A percentile compares a stretch with the other conserved stretches of the same genome.
These are phyloP conservation scores for Trichoderma reesei DNA, from an alignment of 495 filamentous ascomycete species.

Conservation along the genomic window DNA sequence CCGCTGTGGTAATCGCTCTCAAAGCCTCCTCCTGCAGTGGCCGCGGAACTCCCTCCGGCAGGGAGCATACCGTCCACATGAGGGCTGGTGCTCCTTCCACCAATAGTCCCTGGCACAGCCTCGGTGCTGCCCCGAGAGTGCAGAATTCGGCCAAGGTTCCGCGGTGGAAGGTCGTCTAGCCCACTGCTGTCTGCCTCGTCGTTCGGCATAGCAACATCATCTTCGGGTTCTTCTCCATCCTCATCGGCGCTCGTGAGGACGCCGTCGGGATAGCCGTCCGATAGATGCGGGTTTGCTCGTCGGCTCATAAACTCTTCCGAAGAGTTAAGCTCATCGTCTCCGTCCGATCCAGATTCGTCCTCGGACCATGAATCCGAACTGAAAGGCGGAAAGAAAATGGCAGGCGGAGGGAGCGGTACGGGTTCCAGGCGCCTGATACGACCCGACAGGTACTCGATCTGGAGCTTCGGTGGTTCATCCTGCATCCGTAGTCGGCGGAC, in stretches of 20 bases:
- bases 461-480: conserved; percentile 12
- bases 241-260: conserved; percentile 14
- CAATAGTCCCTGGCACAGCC: conserved; percentile 6
- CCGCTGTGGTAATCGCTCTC: conserved; percentile 30
- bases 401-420: conserved; percentile 33
- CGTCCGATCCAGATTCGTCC: conserved; percentile 25
- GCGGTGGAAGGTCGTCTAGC: conserved; percentile 14
- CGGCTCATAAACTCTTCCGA: conserved; percentile 20
- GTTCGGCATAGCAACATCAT: conserved; percentile 1
- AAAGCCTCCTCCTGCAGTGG: conserved; percentile 34
- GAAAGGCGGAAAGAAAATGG: conserved; percentile 29
- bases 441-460: conserved; percentile 28
- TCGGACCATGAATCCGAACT: conserved; percentile 22
- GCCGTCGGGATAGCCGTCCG: conserved; percentile 16
- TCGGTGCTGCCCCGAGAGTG: conserved; percentile 2
- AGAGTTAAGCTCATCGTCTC: conserved; percentile 14
- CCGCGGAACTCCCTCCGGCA: conserved; percentile 31
- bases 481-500: not conserved
- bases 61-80: conserved; percentile 10
- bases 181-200: not conserved
- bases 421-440: conserved; percentile 27
- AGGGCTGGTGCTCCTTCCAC: conserved; percentile 8
- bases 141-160: not conserved
- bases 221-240: conserved; percentile 19
- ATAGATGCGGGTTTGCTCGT: conserved; percentile 23